Base-by-base conservation (phyloP, 352 stramenopile genomes). In the Globisporangium yorkense region DNA sequence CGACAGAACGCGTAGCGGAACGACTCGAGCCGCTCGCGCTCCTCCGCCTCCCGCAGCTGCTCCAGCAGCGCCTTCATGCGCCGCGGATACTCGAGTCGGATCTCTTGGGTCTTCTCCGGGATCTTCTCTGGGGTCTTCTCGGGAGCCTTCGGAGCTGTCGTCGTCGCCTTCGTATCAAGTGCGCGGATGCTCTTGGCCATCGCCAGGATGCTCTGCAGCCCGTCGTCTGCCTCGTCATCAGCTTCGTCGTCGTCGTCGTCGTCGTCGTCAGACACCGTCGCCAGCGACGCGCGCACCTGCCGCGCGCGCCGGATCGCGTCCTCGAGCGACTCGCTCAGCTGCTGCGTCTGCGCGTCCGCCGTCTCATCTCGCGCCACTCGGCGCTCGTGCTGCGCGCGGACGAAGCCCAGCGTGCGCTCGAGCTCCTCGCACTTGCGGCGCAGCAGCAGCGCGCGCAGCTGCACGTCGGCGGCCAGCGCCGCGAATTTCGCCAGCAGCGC, bases 1-100 rank as follows among this genome's bases (percentile, higher is more conserved):
- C 72, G 74, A 57, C 71, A 83, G 55, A 88, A 89, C 9, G 46
- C 54, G 44, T 62, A 63, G 21, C 72, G 77, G 24, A 72, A 77
- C 21, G 74, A 73, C n/a, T 69, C 54, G 39, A 74, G 55, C 9
- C 16, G 43, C 24, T 84, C 68, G 31, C 67, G 70, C 10, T 56
- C 35, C 4, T 60, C 53, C 44, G 72, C 46, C 9, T 80, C 73
- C 10, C 67, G 51, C 1, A 84, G 43, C 12, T 77, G 65, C 24
- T 66, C 65, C 51, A 88, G 63, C 55, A 84, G 33, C 21, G 56
- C 46, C 50, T 79, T 82, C 49, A 87, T 59, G 16, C 74, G 70
- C 18, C 64, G 67, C n/a, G 71, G 77, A 48, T 85, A 84, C 54
- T 80, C 62, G 27, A 89, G n/a, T 39, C 61, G 52, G 10, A 67